Conservation (phyloP, 2,329 filamentous ascomycete genomes). For the Pseudomassariella vexata region DNA sequence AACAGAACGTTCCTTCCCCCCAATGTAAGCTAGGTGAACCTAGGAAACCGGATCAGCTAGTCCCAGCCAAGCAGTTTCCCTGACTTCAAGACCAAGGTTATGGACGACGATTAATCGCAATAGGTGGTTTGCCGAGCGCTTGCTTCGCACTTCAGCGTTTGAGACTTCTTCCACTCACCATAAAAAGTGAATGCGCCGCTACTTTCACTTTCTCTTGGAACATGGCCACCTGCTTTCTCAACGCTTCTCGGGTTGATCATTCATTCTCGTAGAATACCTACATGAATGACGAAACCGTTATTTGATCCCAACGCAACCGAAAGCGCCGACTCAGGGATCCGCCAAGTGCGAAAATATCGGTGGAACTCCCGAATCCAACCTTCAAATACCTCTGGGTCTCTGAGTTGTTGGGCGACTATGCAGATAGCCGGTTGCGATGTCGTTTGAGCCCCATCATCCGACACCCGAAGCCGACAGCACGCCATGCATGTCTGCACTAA, state of each 20-base stretch:
- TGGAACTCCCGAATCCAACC: slow-evolving; percentile 69
- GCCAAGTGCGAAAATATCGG: slow-evolving; percentile 66
- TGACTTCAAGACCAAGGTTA: too few species aligned
- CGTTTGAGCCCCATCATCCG: slow-evolving; percentile 6
- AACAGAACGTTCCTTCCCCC: too few species aligned
- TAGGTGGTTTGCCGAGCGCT: too few species aligned
- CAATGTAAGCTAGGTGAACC: too few species aligned
- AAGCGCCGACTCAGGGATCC: slow-evolving; percentile 60
- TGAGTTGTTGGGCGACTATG: slow-evolving; percentile 82
- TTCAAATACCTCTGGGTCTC: slow-evolving; percentile 80
- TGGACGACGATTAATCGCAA: too few species aligned
- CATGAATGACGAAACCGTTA: slow-evolving; percentile 76
- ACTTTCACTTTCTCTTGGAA: too few species aligned
- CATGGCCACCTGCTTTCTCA: too few species aligned
- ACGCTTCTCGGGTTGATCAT: neutral
- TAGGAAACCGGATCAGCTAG: too few species aligned
- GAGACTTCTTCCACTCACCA: too few species aligned
- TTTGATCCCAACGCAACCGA: slow-evolving; percentile 52
- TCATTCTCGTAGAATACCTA: slow-evolving; percentile 56
- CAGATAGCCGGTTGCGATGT: slow-evolving; percentile 55
- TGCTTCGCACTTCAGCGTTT: too few species aligned
- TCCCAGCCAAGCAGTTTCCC: too few species aligned
- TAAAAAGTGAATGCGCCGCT: too few species aligned
- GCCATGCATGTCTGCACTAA: slow-evolving; percentile 79
- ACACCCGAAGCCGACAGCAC: slow-evolving; percentile 55